These are phyloP conservation scores for Teunomyces kruisii DNA, from an alignment of 805 yeast genomes.

Conservation along the genomic window DNA sequence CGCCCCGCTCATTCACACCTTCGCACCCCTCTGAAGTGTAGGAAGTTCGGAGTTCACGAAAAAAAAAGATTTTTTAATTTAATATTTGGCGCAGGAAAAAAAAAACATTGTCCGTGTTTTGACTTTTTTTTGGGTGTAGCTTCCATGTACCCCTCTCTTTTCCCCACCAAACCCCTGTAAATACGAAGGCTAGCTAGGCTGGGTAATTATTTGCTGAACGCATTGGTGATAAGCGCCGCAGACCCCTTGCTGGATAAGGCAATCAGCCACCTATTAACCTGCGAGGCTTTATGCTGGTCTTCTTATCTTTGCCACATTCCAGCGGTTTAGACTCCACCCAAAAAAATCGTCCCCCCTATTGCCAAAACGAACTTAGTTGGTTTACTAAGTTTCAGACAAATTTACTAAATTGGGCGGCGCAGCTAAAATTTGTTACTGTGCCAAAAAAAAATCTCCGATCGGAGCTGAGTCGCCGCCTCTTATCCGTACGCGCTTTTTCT, in stretches of 20 bases:
- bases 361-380: no score
- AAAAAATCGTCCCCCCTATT: no score
- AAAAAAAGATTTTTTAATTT: not conserved
- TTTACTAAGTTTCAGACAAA: no score
- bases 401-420: no score
- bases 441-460: no score
- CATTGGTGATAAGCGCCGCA: not conserved
- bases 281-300: not conserved
- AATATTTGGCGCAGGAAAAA: not conserved
- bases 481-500: no score
- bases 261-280: no score
- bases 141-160: slow-evolving; percentile 2
- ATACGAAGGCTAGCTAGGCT: not conserved
- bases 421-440: no score
- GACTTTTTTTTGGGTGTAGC: not conserved
- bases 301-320: not conserved
- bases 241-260: not conserved
- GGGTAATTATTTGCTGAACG: not conserved
- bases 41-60: not conserved
- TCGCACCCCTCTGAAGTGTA: not conserved
- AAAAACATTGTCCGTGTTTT: not conserved
- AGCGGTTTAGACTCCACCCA: no score
- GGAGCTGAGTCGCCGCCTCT: no score
- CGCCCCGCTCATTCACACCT: not conserved
- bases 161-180: slow-evolving; percentile 3